Base-by-base conservation (phyloP, 139 green algal species). In the Chlorella sp. region DNA sequence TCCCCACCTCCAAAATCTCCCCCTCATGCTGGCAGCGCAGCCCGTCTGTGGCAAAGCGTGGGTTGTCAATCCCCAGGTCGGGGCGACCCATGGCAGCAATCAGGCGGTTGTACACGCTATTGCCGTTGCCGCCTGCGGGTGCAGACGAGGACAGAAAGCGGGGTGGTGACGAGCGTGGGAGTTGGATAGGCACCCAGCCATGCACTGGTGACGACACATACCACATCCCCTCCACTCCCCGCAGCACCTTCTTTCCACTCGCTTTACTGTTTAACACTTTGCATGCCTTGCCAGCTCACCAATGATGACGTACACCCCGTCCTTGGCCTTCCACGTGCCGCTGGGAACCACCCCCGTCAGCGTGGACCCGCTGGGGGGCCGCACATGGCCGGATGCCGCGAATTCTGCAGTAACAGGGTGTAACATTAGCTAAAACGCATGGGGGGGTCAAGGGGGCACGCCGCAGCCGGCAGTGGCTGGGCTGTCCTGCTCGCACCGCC, bases 261-360 rank as follows among this genome's bases (percentile, higher is more conserved):
- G 48, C 48, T 5, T 57, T 57, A 16, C 48, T 16, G 48, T 57
- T 16, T 16, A 9, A 57, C 9, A 57, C 5, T 57, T 5, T 57
- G 48, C 5, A 57, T 5, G 9, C 48, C 48, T 57, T 57, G 7
- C 48, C 48, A 16, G 7, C 48, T 57, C 48, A 57, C 80, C 61
- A 39, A 83, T 83, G 78, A 83, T 83, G 3, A 88, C 84, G n/a
- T 68, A 88, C 30, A 81, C 84, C 24, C 84, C 93, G 36, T 97
- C 95, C 32, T 84, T 89, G 9, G 93, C 95, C 34, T 90, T 83
- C 91, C 96, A 96, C 0, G 93, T 96, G 21, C 95, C 95, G 32
- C 92, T 95, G 30, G 96, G 96, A 15, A 98, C 96, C n/a, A 98
- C 95, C 0, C 93, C 95, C 75, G 95, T 96, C 28, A 97, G 95